These are phyloP conservation scores for Mimosa bimucronata DNA, from an alignment of 306 rosid genomes.

Conservation along the genomic window DNA sequence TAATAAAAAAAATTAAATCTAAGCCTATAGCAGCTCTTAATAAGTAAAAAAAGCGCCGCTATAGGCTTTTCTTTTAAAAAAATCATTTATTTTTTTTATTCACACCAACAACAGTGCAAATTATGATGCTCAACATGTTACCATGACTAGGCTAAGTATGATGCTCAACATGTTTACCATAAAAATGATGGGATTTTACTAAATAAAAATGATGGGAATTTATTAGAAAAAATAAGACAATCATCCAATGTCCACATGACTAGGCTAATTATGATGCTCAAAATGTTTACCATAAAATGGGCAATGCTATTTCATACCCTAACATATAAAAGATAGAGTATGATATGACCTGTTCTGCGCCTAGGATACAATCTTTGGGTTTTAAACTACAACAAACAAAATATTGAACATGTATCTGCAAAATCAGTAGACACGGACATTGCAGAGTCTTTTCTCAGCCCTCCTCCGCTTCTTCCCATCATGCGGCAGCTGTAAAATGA, in stretches of 20 bases:
- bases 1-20: too few relatives aligned
- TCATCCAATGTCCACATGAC: background rate
- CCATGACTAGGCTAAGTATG: too few relatives aligned
- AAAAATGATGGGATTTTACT: too few relatives aligned
- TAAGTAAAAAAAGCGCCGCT: too few relatives aligned
- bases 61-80: too few relatives aligned
- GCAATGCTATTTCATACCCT: conserved; percentile 23
- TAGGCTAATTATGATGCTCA: background rate
- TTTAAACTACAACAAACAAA: conserved; percentile 34
- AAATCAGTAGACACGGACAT: conserved; percentile 46
- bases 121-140: too few relatives aligned
- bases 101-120: too few relatives aligned
- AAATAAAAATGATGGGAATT: background rate
- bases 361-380: background rate
- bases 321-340: background rate
- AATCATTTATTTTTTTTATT: too few relatives aligned
- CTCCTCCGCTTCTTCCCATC: conserved; percentile 56
- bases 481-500: conserved; percentile 44
- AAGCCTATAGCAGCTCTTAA: too few relatives aligned
- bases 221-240: conserved; percentile 37
- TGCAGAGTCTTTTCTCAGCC: conserved; percentile 54
- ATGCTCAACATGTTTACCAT: too few relatives aligned
- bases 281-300: background rate
- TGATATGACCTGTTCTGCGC: background rate
- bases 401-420: conserved; percentile 18